Evolutionary conservation across 345 rosid species (phyloP).

Genomic region (Eucalyptus curtisii): DNA sequence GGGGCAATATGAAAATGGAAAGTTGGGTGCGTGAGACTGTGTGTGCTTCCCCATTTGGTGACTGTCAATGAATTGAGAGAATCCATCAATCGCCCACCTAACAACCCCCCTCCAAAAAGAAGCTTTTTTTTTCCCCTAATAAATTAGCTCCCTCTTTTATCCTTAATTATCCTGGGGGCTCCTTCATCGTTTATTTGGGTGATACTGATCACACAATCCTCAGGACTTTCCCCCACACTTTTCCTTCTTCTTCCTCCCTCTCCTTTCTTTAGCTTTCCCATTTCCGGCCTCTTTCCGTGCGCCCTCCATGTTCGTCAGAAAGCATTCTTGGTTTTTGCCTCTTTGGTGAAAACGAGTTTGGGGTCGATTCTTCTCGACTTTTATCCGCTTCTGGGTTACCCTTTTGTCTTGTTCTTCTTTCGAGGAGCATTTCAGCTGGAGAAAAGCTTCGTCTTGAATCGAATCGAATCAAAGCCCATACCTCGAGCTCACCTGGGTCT

Average conservation of each 20-base stretch:
- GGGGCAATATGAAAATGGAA: neutral
- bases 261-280: neutral
- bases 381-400: neutral
- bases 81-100: neutral
- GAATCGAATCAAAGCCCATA: neutral
- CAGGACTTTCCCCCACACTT: neutral
- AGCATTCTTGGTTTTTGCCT: neutral
- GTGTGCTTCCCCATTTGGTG: neutral
- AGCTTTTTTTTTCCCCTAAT: neutral
- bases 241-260: neutral
- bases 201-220: neutral
- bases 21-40: neutral
- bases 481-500: neutral
- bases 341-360: neutral
- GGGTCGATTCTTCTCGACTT: neutral
- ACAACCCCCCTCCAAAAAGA: neutral
- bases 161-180: neutral
- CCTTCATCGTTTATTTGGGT: neutral
- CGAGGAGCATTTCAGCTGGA: neutral
- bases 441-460: neutral
- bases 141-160: neutral
- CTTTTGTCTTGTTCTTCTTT: neutral
- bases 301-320: neutral
- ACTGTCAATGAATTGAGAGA: neutral
- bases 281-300: neutral